These are phyloP conservation scores for Dunaliella primolecta DNA, from an alignment of 139 green algal species.

Conservation along the genomic window DNA sequence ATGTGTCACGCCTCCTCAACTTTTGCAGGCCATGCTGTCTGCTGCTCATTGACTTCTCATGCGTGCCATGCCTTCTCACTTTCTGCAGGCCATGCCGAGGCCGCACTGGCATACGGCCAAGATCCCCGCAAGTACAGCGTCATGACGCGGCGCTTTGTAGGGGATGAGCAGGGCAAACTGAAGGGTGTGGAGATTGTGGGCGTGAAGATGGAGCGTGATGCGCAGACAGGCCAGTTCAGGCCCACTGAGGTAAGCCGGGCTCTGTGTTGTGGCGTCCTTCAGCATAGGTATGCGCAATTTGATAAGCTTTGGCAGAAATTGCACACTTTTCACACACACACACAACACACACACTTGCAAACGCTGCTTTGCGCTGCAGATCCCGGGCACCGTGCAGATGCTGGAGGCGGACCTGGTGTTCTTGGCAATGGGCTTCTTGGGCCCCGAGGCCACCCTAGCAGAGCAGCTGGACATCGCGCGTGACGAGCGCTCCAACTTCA, in stretches of 20 bases:
- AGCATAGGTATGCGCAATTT: background rate
- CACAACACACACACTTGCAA: background rate
- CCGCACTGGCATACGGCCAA: constrained; percentile 60
- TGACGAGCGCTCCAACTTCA: constrained; percentile 94
- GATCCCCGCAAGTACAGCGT: constrained; percentile 92
- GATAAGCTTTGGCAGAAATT: background rate
- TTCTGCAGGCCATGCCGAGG: constrained; percentile 83
- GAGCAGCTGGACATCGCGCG: constrained; percentile 68
- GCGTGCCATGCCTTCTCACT: too few relatives aligned
- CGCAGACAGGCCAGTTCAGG: constrained; percentile 7
- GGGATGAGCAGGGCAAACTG: constrained; percentile 69
- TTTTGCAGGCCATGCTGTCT: too few relatives aligned
- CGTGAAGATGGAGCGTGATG: constrained; percentile 40
- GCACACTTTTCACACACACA: background rate
- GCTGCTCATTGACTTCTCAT: too few relatives aligned
- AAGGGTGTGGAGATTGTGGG: constrained; percentile 74
- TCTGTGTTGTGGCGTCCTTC: background rate
- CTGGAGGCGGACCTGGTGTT: constrained; percentile 90
- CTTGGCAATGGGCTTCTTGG: constrained; percentile 95
- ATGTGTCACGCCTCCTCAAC: too few relatives aligned
- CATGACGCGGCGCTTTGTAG: constrained; percentile 92
- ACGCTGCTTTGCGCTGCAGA: constrained; percentile 64
- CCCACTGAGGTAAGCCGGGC: constrained; percentile 17
- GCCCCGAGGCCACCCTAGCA: constrained; percentile 82
- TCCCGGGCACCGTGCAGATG: constrained; percentile 63